phyloP scores from a whole-genome alignment of 2,329 filamentous ascomycete genomes.

The Fusarium annulatum region DNA sequence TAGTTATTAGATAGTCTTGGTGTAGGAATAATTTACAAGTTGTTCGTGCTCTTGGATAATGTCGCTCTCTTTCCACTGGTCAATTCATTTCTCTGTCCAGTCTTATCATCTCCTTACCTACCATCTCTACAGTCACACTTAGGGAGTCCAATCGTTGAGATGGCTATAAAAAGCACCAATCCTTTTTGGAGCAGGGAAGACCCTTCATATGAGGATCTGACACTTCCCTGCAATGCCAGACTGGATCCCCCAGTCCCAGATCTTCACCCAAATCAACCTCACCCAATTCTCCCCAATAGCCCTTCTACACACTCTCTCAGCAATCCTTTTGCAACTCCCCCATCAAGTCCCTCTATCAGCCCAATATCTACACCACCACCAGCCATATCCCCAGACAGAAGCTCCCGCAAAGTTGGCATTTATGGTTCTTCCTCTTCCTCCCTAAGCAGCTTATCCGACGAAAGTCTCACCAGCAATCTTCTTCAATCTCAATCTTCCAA shows the following conservation, averaged over 20 bases:
- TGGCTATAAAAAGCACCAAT: not conserved
- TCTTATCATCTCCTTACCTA: too few relatives aligned
- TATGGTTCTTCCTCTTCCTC: not conserved
- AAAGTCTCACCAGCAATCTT: not conserved
- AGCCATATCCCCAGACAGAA: not conserved
- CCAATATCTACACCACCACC: not conserved
- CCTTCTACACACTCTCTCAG: not conserved
- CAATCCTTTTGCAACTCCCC: not conserved
- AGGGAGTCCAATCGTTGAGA: not conserved
- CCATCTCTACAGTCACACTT: not conserved
- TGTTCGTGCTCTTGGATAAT: too few relatives aligned
- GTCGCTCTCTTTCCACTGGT: too few relatives aligned
- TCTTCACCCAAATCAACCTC: not conserved
- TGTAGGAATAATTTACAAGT: too few relatives aligned
- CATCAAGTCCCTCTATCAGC: not conserved
- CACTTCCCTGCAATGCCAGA: not conserved
- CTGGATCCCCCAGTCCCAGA: not conserved
- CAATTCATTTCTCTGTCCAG: too few relatives aligned
- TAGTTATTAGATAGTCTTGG: too few relatives aligned
- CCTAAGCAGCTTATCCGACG: not conserved
- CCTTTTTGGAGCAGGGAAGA: not conserved
- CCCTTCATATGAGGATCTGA: not conserved
- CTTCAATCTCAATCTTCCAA: not conserved
- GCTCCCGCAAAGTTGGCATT: conserved; percentile 2
- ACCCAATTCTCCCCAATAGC: not conserved